Evolutionary conservation across 2,329 filamentous ascomycete species (phyloP), one percentile per base, ranked within the genome.

Genomic region (Coniella lustricola): DNA sequence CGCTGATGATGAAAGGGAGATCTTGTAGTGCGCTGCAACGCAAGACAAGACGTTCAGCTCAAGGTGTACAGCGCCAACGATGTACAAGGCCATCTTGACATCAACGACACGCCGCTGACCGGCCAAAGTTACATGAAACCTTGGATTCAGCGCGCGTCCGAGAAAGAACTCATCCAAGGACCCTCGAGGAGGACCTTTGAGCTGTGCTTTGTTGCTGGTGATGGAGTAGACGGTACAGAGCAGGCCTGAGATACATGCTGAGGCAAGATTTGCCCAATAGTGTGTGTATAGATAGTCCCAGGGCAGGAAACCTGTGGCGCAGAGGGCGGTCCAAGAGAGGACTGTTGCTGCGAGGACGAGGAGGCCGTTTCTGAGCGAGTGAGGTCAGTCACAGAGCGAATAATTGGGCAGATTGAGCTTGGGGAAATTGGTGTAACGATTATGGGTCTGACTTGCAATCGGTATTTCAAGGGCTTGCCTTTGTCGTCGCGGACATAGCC

Each of bases 21-120:
- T n/a, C 8, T 16, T 8, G 31, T 41, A 13, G 44, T 51, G 49
- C 29, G 44, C 49, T 20, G 40, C 44, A 3, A 44, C 39, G 34
- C 39, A 51, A 31, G 44, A 44, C 21, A 51, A 21, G 9, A 51
- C 16, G 39, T 51, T 51, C n/a, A 51, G 49, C 44, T 51, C 44
- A 5, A 51, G 44, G 38, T 51, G 49, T 20, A 51, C 49, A 2
- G 49, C 49, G 20, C 49, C 49, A 21, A 51, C 29, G 4, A 51
- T 25, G 29, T 51, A 51, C 18, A 51, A 44, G 25, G 31, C 41
- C 49, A 51, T 51, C 17, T 51, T 51, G 35, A 38, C 34, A 12
- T 51, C 49, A 29, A 51, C 44, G 33, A 48, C 7, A 40, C 44
- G 39, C n/a, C n/a, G n/a, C n/a, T n/a, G n/a, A 8, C 20, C 31